Conservation (phyloP, 23 red algal genomes). For the Gracilaria domingensis region DNA sequence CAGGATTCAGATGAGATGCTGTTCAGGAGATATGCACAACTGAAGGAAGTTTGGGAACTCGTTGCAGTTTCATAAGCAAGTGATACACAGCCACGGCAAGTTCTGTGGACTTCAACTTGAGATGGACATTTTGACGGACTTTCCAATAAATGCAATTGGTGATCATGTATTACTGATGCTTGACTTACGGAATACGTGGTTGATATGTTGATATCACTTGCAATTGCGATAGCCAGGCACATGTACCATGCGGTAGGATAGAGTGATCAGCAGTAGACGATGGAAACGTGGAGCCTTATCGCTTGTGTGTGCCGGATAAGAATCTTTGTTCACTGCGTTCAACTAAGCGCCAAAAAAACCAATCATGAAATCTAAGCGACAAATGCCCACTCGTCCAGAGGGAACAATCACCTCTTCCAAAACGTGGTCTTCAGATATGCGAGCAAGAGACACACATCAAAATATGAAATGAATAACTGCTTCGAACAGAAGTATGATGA, state of each 20-base stretch:
- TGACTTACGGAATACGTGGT: background rate
- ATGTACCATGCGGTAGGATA: background rate
- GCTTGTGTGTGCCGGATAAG: background rate
- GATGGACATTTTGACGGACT: background rate
- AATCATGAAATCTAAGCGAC: background rate
- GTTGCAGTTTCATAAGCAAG: background rate
- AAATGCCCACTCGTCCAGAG: background rate
- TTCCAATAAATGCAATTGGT: background rate
- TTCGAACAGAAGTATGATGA: conserved; percentile 48
- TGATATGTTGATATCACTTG: background rate
- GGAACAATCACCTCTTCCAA: background rate
- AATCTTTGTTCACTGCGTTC: background rate
- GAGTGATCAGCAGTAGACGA: background rate
- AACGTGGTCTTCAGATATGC: background rate
- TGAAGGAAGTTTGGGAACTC: conserved; percentile 28
- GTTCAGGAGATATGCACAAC: conserved; percentile 39
- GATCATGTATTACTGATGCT: background rate
- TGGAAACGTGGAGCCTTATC: background rate
- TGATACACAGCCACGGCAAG: too few relatives aligned
- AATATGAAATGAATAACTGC: conserved; percentile 45
- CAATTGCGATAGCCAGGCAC: background rate
- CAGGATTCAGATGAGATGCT: conserved; percentile 66
- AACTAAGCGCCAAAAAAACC: too few relatives aligned
- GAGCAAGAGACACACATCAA: background rate
- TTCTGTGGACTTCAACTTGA: background rate